A percentile compares a stretch with the other conserved stretches of the same genome.
Evolutionary conservation across 2,329 filamentous ascomycete species (phyloP).

Genomic region (Podosphaera fusca): DNA sequence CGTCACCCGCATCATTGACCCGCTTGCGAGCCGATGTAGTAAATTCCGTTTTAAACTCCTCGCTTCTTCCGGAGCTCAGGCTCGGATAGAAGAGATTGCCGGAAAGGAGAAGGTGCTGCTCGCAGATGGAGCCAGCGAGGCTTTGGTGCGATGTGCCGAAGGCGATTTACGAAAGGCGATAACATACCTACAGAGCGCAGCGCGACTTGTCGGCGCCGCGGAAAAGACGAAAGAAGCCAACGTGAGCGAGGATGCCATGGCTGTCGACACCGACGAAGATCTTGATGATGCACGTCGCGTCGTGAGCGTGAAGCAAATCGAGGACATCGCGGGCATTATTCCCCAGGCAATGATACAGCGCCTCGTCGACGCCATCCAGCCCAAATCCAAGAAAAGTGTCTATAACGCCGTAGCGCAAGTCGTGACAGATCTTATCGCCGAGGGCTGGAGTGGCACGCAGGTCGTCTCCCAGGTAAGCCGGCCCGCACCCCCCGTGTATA

Average conservation of each 20-base stretch:
- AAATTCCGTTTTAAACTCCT: conserved; percentile 97
- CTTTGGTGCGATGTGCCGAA: conserved; percentile 69
- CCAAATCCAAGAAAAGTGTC: conserved; percentile 34
- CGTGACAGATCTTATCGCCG: conserved; percentile 77
- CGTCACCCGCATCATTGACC: conserved; percentile 93
- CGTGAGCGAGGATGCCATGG: conserved; percentile 20
- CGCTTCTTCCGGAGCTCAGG: conserved; percentile 63
- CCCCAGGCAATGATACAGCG: conserved; percentile 48
- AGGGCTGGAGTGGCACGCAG: conserved; percentile 90
- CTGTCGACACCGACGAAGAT: conserved; percentile 15
- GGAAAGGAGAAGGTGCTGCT: conserved; percentile 51
- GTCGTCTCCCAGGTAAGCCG: conserved; percentile 50
- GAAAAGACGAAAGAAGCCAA: conserved; percentile 14
- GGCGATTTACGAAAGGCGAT: conserved; percentile 92
- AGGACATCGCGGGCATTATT: conserved; percentile 92
- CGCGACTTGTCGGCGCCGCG: conserved; percentile 58
- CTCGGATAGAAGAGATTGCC: conserved; percentile 64
- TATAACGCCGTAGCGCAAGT: conserved; percentile 58
- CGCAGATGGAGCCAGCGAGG: conserved; percentile 59
- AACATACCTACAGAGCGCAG: conserved; percentile 88
- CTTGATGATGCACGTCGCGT: conserved; percentile 37
- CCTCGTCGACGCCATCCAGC: conserved; percentile 55
- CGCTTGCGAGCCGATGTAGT: conserved; percentile 73
- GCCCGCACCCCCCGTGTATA: background rate
- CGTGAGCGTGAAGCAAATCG: conserved; percentile 58